Base-by-base conservation (phyloP, 2,329 filamentous ascomycete genomes). In the Helotiales sp. region DNA sequence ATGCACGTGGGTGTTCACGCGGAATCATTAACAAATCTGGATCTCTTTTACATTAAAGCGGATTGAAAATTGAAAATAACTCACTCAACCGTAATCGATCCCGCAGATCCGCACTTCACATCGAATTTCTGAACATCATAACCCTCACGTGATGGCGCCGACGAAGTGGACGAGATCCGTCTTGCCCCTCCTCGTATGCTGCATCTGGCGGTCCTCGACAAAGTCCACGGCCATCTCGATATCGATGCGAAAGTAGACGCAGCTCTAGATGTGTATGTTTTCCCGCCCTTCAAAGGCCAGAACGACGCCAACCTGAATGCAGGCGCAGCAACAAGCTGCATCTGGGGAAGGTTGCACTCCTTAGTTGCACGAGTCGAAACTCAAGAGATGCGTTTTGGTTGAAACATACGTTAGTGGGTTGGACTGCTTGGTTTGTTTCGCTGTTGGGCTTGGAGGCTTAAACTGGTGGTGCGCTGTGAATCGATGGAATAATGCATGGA, bases 31-130 rank as follows among this genome's bases (percentile, higher is more conserved):
- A 43, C 20, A 58, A 1, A 6, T 15, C 20, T 47, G 17, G 40
- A 20, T 40, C 34, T 3, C 15, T 6, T 6, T 20, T 20, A 3
- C 5, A 20, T n/a, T 7, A 17, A 45, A 45, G 17, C 2, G 6
- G 7, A 11, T 30, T 1, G 6, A 13, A 63, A n/a, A 17, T 45
- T 37, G 34, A 49, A 17, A 28, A 22, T n/a, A 57, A 72, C 75
- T 59, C 69, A 76, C 75, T 76, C 74, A 8, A 76, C 64, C 43
- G 69, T 72, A 49, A 76, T 70, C 20, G 61, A 60, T 10, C 75
- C 74, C 22, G 74, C 69, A 40, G 71, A 73, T 30, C 73, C 75
- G 70, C 71, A 75, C 28, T 55, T 65, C 6, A 76, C 62, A 20
- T 70, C 60, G 10, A 70, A 66, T 6, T 45, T 71, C 62, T 75